phyloP scores from a whole-genome alignment of 2,329 filamentous ascomycete species.

The Alternaria triticimaculans region DNA sequence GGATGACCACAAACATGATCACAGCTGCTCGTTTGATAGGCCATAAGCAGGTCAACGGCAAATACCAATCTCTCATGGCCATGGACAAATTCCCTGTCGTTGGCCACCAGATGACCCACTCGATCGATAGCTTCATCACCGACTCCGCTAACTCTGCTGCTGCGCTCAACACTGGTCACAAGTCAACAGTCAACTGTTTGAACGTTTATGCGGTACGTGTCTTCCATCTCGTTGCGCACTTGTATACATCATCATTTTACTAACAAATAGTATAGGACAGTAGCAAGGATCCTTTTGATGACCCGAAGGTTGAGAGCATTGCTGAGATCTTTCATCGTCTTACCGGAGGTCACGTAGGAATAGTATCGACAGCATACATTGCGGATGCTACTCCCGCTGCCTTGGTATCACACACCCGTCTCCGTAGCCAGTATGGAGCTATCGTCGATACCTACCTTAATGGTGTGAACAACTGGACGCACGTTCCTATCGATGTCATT shows the following conservation, averaged over 20 bases:
- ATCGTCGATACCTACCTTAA: constrained; percentile 79
- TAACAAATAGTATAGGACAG: constrained; percentile 60
- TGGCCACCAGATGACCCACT: constrained; percentile 88
- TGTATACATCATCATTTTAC: neutral
- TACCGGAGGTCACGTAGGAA: constrained; percentile 65
- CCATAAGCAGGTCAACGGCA: constrained; percentile 84
- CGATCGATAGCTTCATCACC: constrained; percentile 83
- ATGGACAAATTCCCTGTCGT: constrained; percentile 86
- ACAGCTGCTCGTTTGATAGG: constrained; percentile 80
- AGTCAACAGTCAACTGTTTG: constrained; percentile 81
- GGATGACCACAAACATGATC: constrained; percentile 76
- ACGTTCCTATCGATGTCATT: constrained; percentile 75
- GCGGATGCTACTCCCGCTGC: constrained; percentile 83
- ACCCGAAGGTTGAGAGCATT: constrained; percentile 86
- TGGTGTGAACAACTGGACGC: constrained; percentile 71
- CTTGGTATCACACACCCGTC: constrained; percentile 66
- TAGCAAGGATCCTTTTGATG: constrained; percentile 74
- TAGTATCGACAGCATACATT: constrained; percentile 80
- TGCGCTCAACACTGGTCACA: constrained; percentile 82
- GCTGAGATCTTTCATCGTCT: constrained; percentile 77
- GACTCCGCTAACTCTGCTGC: constrained; percentile 86
- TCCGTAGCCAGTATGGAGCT: constrained; percentile 71
- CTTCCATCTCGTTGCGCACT: too few species aligned
- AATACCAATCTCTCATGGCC: constrained; percentile 76
- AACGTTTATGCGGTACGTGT: constrained; percentile 68